These are phyloP conservation scores for Musa beccarii DNA, from an alignment of 176 grass and related monocot genomes.

Conservation along the genomic window DNA sequence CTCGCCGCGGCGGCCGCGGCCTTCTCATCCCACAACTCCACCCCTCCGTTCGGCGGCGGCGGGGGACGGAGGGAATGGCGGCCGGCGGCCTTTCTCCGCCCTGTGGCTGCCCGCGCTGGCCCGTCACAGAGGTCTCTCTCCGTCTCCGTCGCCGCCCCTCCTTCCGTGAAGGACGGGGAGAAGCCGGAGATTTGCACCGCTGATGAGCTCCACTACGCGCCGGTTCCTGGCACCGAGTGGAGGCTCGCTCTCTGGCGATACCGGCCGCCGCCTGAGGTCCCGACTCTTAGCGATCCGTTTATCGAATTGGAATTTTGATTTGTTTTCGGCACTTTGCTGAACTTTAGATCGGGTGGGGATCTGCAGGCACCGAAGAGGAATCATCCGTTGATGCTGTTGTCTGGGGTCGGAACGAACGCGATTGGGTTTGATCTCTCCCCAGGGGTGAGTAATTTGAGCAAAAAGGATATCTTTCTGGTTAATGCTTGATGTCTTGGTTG, in stretches of 20 bases:
- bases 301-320: neutral
- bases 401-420: conserved; percentile 83
- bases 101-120: conserved; percentile 1
- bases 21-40: conserved; percentile 20
- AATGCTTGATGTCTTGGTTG: neutral
- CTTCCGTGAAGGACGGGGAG: conserved; percentile 18
- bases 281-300: neutral
- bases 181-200: conserved; percentile 82
- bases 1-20: conserved; percentile 45
- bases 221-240: conserved; percentile 88
- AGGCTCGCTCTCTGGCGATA: conserved; percentile 90
- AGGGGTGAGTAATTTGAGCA: conserved; percentile 41
- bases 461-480: neutral
- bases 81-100: conserved; percentile 14
- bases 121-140: conserved; percentile 12
- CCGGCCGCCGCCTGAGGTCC: conserved; percentile 64
- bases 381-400: conserved; percentile 93
- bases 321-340: neutral
- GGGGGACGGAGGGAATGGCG: neutral
- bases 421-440: conserved; percentile 94
- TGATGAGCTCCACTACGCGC: conserved; percentile 85
- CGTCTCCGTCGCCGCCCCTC: neutral
- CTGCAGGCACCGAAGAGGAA: conserved; percentile 82
- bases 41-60: conserved; percentile 2
- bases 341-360: conserved; percentile 1